These are phyloP conservation scores for Pseudodiploospora longispora DNA, from an alignment of 2,329 filamentous ascomycete species.

Conservation along the genomic window DNA sequence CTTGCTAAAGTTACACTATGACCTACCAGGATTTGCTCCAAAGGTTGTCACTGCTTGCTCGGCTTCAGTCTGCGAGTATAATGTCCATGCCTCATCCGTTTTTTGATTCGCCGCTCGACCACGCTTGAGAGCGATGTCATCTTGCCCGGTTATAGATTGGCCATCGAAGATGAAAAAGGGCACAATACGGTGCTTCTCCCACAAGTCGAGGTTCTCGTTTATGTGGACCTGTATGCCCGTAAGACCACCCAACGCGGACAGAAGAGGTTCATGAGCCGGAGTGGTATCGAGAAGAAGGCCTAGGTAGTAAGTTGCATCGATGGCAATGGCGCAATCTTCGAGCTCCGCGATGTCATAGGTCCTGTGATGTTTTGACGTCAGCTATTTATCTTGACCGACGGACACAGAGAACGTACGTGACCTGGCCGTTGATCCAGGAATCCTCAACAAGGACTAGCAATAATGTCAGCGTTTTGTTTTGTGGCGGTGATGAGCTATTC, in stretches of 20 bases:
- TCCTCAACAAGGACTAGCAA: slow-evolving; percentile 29
- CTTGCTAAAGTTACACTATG: slow-evolving; percentile 1
- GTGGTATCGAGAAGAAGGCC: slow-evolving; percentile 64
- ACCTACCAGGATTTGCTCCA: slow-evolving; percentile 63
- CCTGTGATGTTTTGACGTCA: slow-evolving; percentile 22
- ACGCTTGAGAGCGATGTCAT: slow-evolving; percentile 58
- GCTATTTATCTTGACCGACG: not conserved
- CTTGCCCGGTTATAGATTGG: slow-evolving; percentile 67
- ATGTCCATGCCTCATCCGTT: slow-evolving; percentile 73
- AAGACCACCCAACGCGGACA: slow-evolving; percentile 81
- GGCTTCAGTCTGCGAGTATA: slow-evolving; percentile 76
- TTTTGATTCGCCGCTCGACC: slow-evolving; percentile 58
- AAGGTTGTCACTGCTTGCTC: slow-evolving; percentile 80
- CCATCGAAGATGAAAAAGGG: slow-evolving; percentile 91
- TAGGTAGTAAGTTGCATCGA: slow-evolving; percentile 88
- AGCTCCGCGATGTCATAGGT: slow-evolving; percentile 61
- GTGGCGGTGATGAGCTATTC: not conserved
- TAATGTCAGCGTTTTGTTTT: slow-evolving; percentile 1
- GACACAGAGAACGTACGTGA: slow-evolving; percentile 21
- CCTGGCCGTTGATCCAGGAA: slow-evolving; percentile 31
- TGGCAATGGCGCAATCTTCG: slow-evolving; percentile 66
- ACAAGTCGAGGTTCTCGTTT: slow-evolving; percentile 64
- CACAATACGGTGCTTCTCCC: slow-evolving; percentile 62
- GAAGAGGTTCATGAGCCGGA: slow-evolving; percentile 73
- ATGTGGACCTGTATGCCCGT: slow-evolving; percentile 73